Conservation (phyloP, 495 filamentous ascomycete species). For the Letharia columbiana region DNA sequence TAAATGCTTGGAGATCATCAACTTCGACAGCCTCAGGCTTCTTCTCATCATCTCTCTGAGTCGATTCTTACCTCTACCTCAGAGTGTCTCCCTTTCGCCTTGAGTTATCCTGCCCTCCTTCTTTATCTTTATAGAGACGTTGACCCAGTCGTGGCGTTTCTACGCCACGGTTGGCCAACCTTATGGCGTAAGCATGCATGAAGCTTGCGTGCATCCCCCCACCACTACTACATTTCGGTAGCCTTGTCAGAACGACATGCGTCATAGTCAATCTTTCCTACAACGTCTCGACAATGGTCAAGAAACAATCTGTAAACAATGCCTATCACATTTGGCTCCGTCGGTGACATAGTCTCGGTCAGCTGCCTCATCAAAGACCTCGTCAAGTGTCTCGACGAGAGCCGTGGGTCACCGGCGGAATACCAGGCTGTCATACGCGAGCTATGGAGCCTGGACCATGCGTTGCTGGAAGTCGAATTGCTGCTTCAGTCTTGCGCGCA, state of each 20-base stretch:
- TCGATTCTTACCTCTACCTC: neutral
- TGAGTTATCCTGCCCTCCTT: neutral
- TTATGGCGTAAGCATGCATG: neutral
- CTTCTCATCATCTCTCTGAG: neutral
- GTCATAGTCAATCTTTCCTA: neutral
- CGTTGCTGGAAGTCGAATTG: conserved; percentile 23
- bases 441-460: conserved; percentile 25
- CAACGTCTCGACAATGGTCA: neutral
- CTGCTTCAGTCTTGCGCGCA: conserved; percentile 15
- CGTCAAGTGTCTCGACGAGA: conserved; percentile 27
- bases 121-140: neutral
- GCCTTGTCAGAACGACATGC: neutral
- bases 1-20: neutral
- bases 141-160: neutral
- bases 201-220: neutral
- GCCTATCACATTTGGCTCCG: conserved; percentile 29
- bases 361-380: conserved; percentile 28
- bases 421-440: conserved; percentile 27
- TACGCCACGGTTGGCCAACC: neutral
- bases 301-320: conserved; percentile 16
- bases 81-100: neutral
- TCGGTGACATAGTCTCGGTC: conserved; percentile 30
- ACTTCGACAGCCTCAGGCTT: neutral
- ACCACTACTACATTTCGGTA: neutral
- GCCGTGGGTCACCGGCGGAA: conserved; percentile 25